These are phyloP conservation scores for Cladosporium halotolerans DNA, from an alignment of 2,329 filamentous ascomycete genomes.

Conservation along the genomic window DNA sequence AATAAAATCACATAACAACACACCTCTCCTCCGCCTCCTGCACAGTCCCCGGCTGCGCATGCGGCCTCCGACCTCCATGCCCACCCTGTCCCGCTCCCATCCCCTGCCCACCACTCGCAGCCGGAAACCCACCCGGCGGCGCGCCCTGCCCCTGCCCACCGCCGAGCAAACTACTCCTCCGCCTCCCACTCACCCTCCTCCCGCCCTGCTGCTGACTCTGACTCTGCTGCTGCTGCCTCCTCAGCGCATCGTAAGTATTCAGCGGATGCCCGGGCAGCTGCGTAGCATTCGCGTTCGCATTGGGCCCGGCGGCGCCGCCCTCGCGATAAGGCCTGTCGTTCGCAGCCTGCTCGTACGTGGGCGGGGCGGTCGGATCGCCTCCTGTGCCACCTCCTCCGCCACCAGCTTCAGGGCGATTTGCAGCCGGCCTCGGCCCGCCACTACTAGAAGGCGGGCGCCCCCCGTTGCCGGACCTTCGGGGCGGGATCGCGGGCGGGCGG, in stretches of 20 bases:
- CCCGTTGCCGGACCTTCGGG: constrained; percentile 12
- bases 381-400: background rate
- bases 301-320: constrained; percentile 14
- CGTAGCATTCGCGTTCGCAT: constrained; percentile 17
- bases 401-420: background rate
- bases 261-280: constrained; percentile 28
- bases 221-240: constrained; percentile 24
- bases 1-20: constrained; percentile 45
- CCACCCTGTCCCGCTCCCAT: background rate
- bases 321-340: constrained; percentile 47
- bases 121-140: constrained; percentile 2
- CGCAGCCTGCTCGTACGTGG: constrained; percentile 60
- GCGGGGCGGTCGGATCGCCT: constrained; percentile 51
- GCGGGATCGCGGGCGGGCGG: constrained; percentile 24
- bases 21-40: constrained; percentile 36
- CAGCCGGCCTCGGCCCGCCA: too few relatives aligned
- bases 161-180: constrained; percentile 18
- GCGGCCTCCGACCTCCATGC: constrained; percentile 9
- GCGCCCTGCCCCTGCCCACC: background rate
- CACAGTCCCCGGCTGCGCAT: constrained; percentile 23
- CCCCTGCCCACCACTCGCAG: background rate
- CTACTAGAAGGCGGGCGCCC: too few relatives aligned
- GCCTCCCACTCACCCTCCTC: constrained; percentile 11
- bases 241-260: constrained; percentile 28
- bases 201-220: constrained; percentile 1